These are phyloP conservation scores for Sungouiozyma intestinalis DNA, from an alignment of 805 yeast species.

Conservation along the genomic window DNA sequence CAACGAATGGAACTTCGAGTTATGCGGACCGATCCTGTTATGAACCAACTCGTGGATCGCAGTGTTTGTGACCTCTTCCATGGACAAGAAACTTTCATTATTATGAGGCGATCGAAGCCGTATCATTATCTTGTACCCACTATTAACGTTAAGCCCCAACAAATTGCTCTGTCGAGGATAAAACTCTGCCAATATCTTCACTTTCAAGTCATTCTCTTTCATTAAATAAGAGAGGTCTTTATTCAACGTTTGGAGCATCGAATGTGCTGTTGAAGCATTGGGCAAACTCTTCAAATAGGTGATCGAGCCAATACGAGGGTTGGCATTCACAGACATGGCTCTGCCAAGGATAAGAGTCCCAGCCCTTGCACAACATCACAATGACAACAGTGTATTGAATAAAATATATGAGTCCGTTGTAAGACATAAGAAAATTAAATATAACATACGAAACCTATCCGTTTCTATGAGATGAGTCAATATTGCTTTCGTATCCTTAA, in stretches of 20 bases:
- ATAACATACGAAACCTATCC: too few species aligned
- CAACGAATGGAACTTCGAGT: constrained; percentile 52
- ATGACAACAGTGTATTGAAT: too few species aligned
- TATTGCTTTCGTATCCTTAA: too few species aligned
- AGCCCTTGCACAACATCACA: neutral
- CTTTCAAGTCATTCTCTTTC: constrained; percentile 53
- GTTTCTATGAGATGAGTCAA: too few species aligned
- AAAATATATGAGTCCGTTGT: too few species aligned
- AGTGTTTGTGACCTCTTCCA: constrained; percentile 63
- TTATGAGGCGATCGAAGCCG: constrained; percentile 55
- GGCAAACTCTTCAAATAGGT: constrained; percentile 6
- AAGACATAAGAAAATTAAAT: too few species aligned
- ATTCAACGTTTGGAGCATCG: constrained; percentile 40
- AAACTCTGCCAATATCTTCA: constrained; percentile 67
- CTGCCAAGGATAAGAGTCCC: neutral
- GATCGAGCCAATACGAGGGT: constrained; percentile 6
- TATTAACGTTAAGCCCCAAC: constrained; percentile 74
- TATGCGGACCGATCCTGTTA: constrained; percentile 72
- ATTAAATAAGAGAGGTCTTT: constrained; percentile 68
- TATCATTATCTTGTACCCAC: constrained; percentile 61
- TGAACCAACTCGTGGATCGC: constrained; percentile 85
- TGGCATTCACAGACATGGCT: constrained; percentile 3
- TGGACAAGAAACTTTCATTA: constrained; percentile 44
- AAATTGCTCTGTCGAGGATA: constrained; percentile 57
- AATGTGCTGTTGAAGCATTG: constrained; percentile 3